Evolutionary conservation across 2,329 filamentous ascomycete genomes (phyloP).

Genomic region (Nemania sp.): DNA sequence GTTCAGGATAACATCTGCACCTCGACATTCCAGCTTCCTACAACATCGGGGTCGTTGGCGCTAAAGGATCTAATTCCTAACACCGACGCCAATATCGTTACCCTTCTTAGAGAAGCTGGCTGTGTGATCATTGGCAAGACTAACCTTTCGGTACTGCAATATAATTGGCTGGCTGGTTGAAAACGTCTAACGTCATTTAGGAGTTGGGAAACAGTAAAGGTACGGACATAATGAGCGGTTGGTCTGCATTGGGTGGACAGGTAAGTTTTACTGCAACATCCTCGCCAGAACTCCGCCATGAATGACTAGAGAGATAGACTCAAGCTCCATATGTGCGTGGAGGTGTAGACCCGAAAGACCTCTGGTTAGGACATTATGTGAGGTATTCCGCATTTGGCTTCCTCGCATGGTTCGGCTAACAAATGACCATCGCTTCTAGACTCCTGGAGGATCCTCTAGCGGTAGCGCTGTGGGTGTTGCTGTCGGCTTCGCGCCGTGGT

Average conservation of each 20-base stretch:
- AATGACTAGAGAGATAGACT: no score
- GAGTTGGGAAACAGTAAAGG: background rate
- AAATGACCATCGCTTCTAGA: background rate
- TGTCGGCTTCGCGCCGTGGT: no score
- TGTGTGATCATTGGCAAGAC: background rate
- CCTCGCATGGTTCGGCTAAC: background rate
- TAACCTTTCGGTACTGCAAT: slow-evolving; percentile 5
- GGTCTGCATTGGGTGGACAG: background rate
- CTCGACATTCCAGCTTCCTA: no score
- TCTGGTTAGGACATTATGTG: background rate
- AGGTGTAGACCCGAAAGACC: background rate
- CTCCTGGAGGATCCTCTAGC: background rate
- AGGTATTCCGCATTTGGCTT: no score
- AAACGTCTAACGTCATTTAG: no score
- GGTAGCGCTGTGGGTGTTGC: background rate
- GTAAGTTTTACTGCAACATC: no score
- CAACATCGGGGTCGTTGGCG: background rate
- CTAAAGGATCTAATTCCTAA: background rate
- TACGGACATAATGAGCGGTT: background rate
- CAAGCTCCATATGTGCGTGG: background rate
- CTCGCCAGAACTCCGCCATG: no score
- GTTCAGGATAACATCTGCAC: no score
- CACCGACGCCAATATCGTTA: background rate
- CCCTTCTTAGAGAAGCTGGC: background rate
- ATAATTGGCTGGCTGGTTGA: no score